Conservation (phyloP, 78 protist species). For the Monosiga brevicollis region DNA sequence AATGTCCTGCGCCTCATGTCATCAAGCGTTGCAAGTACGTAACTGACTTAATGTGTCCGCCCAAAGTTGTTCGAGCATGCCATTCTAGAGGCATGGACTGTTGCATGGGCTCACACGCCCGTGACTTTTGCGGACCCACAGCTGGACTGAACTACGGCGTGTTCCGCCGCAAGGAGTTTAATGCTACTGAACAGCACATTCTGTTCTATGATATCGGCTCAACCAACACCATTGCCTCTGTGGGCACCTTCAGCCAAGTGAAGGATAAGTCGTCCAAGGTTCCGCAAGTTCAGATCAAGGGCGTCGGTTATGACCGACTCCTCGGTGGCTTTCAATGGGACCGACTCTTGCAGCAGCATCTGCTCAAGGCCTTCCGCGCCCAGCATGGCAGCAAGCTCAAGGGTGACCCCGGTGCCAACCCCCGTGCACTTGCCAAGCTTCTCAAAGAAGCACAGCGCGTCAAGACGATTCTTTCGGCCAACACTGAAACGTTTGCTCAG, state of each 20-base stretch:
- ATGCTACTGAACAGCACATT: conserved; percentile 13
- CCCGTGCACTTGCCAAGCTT: conserved; percentile 50
- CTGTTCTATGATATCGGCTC: conserved; percentile 66
- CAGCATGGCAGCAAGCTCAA: conserved; percentile 3
- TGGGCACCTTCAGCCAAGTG: not conserved
- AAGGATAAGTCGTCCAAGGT: not conserved
- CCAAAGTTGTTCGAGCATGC: conserved; percentile 17
- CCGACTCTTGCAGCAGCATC: conserved; percentile 37
- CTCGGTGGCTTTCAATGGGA: conserved; percentile 63
- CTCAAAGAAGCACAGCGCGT: conserved; percentile 47
- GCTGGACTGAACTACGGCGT: conserved; percentile 4
- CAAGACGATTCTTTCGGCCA: conserved; percentile 61
- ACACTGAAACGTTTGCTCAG: conserved; percentile 32
- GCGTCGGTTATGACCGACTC: conserved; percentile 22
- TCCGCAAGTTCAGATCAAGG: not conserved
- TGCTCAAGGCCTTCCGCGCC: not conserved
- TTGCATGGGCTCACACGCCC: not conserved
- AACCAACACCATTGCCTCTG: conserved; percentile 19
- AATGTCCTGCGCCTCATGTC: conserved; percentile 36
- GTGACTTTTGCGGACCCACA: not conserved
- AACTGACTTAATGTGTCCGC: too few relatives aligned
- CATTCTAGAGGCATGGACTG: not conserved
- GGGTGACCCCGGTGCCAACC: not conserved
- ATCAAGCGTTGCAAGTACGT: too few relatives aligned
- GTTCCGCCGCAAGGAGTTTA: not conserved